Evolutionary conservation across 164 flowering plant species (phyloP).

Genomic region (Paratinospora sagittata): DNA sequence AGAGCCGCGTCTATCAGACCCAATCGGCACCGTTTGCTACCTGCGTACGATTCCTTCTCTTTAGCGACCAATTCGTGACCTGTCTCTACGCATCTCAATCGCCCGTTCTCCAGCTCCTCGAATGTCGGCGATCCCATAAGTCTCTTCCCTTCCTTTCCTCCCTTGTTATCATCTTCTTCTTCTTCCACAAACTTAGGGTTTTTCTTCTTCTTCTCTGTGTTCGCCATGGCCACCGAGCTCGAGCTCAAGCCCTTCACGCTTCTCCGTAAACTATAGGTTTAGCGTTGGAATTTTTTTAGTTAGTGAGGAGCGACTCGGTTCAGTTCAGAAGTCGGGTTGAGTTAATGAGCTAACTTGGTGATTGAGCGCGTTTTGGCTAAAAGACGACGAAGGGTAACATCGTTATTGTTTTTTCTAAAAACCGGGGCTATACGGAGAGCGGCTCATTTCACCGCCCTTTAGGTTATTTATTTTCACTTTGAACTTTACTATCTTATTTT

Average conservation of each 20-base stretch:
- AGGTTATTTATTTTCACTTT: no score
- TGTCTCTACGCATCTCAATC: slow-evolving; percentile 73
- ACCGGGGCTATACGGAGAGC: no score
- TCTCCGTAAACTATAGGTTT: no score
- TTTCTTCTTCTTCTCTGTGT: slow-evolving; percentile 1
- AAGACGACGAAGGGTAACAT: no score
- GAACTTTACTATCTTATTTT: no score
- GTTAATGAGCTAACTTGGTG: no score
- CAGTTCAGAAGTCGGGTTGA: not conserved
- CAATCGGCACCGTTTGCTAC: slow-evolving; percentile 69
- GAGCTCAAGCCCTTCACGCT: not conserved
- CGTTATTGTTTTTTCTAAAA: no score
- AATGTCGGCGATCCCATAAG: slow-evolving; percentile 72
- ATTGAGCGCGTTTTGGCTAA: no score
- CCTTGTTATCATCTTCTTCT: slow-evolving; percentile 18
- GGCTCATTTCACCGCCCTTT: no score
- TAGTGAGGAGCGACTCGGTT: no score
- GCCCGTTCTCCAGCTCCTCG: slow-evolving; percentile 57
- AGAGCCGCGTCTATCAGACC: slow-evolving; percentile 65
- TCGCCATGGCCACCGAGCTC: not conserved
- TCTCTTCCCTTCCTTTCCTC: slow-evolving; percentile 49
- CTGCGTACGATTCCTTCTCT: slow-evolving; percentile 54
- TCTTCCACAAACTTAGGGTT: not conserved
- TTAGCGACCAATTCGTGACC: slow-evolving; percentile 73
- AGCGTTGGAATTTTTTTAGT: no score